Conservation (phyloP, 2,329 filamentous ascomycete species). For the Fusarium virguliforme region DNA sequence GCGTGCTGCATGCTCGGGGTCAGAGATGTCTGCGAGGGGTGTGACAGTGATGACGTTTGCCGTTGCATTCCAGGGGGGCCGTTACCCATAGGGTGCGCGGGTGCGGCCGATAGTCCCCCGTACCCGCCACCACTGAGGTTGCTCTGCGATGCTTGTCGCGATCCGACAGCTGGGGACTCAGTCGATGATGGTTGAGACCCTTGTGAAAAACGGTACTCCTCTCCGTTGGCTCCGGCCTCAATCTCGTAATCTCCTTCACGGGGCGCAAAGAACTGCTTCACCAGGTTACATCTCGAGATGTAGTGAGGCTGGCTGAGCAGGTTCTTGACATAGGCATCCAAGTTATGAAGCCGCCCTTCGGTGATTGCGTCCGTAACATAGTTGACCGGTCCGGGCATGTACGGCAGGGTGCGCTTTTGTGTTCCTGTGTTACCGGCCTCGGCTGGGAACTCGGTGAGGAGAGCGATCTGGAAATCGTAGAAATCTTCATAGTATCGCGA, state of each 20-base stretch:
- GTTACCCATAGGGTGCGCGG: constrained; percentile 59
- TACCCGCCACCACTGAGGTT: constrained; percentile 74
- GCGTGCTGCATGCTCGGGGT: constrained; percentile 60
- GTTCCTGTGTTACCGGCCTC: constrained; percentile 90
- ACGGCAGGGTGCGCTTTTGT: constrained; percentile 87
- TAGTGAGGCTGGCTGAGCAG: constrained; percentile 86
- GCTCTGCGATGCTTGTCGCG: constrained; percentile 76
- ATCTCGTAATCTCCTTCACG: constrained; percentile 95
- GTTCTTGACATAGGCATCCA: constrained; percentile 97
- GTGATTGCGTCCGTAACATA: constrained; percentile 99
- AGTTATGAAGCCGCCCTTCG: constrained; percentile 90
- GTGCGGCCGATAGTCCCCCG: constrained; percentile 68
- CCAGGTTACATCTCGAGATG: constrained; percentile 86
- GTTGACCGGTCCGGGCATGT: constrained; percentile 98
- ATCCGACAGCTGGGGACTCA: constrained; percentile 73
- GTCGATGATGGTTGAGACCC: constrained; percentile 78
- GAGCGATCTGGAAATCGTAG: constrained; percentile 97
- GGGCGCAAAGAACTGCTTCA: constrained; percentile 92
- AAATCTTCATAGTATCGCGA: constrained; percentile 98
- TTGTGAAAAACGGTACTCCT: constrained; percentile 83
- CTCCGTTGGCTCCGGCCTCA: constrained; percentile 80
- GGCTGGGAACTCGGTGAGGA: constrained; percentile 91
- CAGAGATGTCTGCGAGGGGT: constrained; percentile 67
- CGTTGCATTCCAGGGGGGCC: constrained; percentile 43
- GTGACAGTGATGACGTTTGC: constrained; percentile 49